Percentiles rank a stretch among this genome's conserved stretches.
Evolutionary conservation across 1,139 yeast genomes (phyloP).

Genomic region (Saccharomyces hybrid): DNA sequence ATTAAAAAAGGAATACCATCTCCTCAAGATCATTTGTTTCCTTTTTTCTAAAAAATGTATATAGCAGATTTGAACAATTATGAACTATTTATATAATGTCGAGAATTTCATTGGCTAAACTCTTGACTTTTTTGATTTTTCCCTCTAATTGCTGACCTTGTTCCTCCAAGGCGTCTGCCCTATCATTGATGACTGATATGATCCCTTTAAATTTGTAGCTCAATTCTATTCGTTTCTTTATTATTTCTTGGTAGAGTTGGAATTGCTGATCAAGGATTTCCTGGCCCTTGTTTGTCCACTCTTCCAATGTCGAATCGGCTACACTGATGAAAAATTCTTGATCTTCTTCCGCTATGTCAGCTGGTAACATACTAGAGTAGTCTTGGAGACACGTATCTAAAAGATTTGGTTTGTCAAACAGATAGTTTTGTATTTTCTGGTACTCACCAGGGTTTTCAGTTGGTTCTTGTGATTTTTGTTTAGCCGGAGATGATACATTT

Average conservation of each 20-base stretch:
- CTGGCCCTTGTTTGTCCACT: conserved; percentile 37
- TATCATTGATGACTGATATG: conserved; percentile 34
- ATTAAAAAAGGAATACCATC: neutral
- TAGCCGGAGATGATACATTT: neutral
- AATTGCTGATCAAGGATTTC: conserved; percentile 14
- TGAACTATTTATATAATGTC: conserved; percentile 16
- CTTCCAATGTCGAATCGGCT: conserved; percentile 28
- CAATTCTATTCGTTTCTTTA: conserved; percentile 36
- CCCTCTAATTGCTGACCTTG: conserved; percentile 34
- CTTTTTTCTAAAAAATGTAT: neutral
- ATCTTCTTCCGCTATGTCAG: conserved; percentile 17
- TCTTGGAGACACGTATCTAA: conserved; percentile 6
- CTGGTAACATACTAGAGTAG: conserved; percentile 7
- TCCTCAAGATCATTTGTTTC: too few species aligned
- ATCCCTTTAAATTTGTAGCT: conserved; percentile 34
- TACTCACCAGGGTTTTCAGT: conserved; percentile 9
- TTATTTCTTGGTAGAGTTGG: conserved; percentile 31
- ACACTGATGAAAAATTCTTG: conserved; percentile 24
- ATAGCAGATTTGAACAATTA: conserved; percentile 4
- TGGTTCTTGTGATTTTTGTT: neutral
- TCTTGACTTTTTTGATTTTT: conserved; percentile 34
- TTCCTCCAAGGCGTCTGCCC: conserved; percentile 34
- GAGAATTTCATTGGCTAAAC: conserved; percentile 38
- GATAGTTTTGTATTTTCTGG: conserved; percentile 2
- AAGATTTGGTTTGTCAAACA: conserved; percentile 4